Evolutionary conservation across 1,284 basidiomycete genomes (phyloP).

Genomic region (Puccinia triticina): DNA sequence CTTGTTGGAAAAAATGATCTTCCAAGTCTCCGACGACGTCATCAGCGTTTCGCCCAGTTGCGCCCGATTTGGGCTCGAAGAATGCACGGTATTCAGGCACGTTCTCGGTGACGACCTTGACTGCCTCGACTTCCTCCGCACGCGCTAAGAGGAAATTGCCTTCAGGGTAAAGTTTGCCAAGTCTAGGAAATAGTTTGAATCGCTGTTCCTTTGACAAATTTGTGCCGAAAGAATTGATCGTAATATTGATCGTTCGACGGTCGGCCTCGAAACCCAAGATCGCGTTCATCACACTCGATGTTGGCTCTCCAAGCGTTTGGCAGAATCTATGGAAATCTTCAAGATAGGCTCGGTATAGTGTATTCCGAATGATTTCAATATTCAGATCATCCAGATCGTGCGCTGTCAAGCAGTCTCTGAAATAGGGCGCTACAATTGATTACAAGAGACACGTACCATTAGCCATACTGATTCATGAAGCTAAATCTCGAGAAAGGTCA

Average conservation of each 20-base stretch:
- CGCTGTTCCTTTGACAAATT: constrained; percentile 94
- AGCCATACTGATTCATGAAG: constrained; percentile 46
- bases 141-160: constrained; percentile 88
- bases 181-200: constrained; percentile 86
- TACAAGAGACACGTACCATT: background rate
- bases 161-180: constrained; percentile 90
- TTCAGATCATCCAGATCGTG: constrained; percentile 97
- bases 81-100: constrained; percentile 88
- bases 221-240: constrained; percentile 97
- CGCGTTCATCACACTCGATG: constrained; percentile 81
- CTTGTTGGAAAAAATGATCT: constrained; percentile 91
- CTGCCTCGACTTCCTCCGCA: constrained; percentile 90
- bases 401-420: constrained; percentile 91
- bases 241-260: constrained; percentile 84
- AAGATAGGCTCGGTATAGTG: constrained; percentile 98
- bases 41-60: constrained; percentile 58
- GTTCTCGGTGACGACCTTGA: constrained; percentile 82
- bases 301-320: constrained; percentile 77
- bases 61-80: constrained; percentile 69
- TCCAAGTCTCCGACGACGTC: constrained; percentile 70
- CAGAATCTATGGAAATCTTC: constrained; percentile 94
- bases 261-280: constrained; percentile 67
- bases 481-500: background rate
- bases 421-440: constrained; percentile 79
- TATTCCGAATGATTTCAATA: constrained; percentile 99